A percentile compares a stretch with the other conserved stretches of the same genome.
These are phyloP conservation scores for Datisca glomerata DNA, from an alignment of 306 rosid species.

Conservation along the genomic window DNA sequence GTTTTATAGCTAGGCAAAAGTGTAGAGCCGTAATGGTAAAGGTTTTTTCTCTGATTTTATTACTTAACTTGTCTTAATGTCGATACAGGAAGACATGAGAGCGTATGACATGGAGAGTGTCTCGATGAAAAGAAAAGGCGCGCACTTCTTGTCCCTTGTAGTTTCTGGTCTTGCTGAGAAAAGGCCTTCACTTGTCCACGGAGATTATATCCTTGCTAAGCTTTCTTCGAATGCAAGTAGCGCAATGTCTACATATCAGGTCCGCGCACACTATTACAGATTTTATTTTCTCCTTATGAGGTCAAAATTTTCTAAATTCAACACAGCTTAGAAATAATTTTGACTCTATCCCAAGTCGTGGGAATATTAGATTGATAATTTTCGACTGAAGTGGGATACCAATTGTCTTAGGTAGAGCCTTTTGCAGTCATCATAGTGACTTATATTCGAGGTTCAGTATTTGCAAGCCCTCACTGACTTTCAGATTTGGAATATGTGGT, in stretches of 20 bases:
- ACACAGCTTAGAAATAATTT: too few species aligned
- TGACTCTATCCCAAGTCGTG: too few species aligned
- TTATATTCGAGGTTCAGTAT: too few species aligned
- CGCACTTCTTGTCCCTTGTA: constrained; percentile 44
- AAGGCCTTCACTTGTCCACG: constrained; percentile 88
- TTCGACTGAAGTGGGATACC: too few species aligned
- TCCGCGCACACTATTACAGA: constrained; percentile 13
- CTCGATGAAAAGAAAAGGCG: constrained; percentile 37
- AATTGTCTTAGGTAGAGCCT: too few species aligned
- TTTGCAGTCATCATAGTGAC: too few species aligned
- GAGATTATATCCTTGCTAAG: constrained; percentile 58
- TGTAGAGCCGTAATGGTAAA: background rate
- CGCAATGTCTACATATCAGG: constrained; percentile 35
- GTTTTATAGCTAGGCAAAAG: background rate
- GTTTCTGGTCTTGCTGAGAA: constrained; percentile 96
- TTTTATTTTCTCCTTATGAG: background rate
- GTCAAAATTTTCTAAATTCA: background rate
- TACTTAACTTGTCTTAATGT: constrained; percentile 13
- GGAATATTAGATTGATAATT: too few species aligned
- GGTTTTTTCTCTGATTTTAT: constrained; percentile 12
- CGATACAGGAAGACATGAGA: constrained; percentile 75
- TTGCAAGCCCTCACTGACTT: too few species aligned
- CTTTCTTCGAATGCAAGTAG: constrained; percentile 21
- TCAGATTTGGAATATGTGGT: too few species aligned
- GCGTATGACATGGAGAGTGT: constrained; percentile 52